Base-by-base conservation (phyloP, 1,139 yeast species). In the Arxiozyma telluris region DNA sequence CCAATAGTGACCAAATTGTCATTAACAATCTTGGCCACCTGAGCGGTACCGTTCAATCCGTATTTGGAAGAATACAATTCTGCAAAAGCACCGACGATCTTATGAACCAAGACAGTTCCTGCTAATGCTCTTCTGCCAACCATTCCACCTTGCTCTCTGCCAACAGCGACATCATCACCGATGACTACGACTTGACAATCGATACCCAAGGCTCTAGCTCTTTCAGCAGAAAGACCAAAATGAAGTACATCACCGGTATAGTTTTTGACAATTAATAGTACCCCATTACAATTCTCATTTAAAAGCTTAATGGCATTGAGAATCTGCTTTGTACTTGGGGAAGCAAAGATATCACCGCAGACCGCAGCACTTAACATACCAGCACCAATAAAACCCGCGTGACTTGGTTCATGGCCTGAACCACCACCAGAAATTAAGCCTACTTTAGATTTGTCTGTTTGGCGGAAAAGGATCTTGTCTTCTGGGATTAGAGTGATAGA, bases 121-220 rank as follows among this genome's bases (percentile, higher is more conserved):
- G 97, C 96, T 59, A 90, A 75, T 17, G 96, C 98, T 71, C 98
- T 79, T 72, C 97, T 80, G 17, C 97, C 97, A 47, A 90, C 97
- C 76, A 86, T 80, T 25, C 87, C 90, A 65, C 93, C 93, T 67
- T 89, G 91, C 47, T 82, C 78, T 63, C 84, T 77, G 30, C 96
- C 96, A 44, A 91, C 96, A 6, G 97, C 89, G 41, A 90, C 96
- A 68, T 91, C 98, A 67, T 91, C 98, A 50, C 87, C 85, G 27
- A 90, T 93, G 53, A 84, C 78, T 43, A 87, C 81, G 56, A 88
- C 76, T 58, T 86, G 91, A 34, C 85, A 83, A 44, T 80, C 75
- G 58, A 80, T 77, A 11, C 96, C 96, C 51, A 81, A 79, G 22
- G 85, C 83, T 67, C 84, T 85, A 41, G 95, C 91, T 61, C 94